Conservation (phyloP, 192 early-diverging fungal genomes). For the Coemansia sp. region DNA sequence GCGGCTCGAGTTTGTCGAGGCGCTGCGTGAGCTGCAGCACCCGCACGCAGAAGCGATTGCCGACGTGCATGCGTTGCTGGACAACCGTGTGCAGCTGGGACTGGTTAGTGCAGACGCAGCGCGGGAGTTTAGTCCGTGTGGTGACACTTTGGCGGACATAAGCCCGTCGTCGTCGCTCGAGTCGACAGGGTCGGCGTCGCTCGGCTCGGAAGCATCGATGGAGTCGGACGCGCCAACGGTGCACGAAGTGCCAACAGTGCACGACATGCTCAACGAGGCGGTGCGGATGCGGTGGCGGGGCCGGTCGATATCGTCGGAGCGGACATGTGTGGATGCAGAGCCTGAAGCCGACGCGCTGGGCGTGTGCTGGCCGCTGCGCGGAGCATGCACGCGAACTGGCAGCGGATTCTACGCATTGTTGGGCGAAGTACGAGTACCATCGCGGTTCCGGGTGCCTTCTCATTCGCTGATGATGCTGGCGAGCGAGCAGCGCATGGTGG, state of each 20-base stretch:
- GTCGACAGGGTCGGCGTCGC: constrained; percentile 22
- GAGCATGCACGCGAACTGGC: constrained; percentile 15
- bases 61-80: constrained; percentile 28
- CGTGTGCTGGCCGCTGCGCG: constrained; percentile 50
- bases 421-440: constrained; percentile 43
- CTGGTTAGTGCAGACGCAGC: constrained; percentile 28
- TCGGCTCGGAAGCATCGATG: too few species aligned
- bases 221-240: too few species aligned
- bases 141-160: neutral
- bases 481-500: constrained; percentile 53
- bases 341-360: constrained; percentile 25
- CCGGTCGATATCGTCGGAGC: constrained; percentile 24
- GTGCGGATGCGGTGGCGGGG: constrained; percentile 34
- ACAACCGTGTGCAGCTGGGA: constrained; percentile 37
- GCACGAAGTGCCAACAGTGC: too few species aligned
- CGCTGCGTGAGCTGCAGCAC: constrained; percentile 38
- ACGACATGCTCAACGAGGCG: constrained; percentile 2
- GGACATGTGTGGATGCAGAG: constrained; percentile 14
- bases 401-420: constrained; percentile 41
- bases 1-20: constrained; percentile 18
- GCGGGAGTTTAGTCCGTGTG: neutral
- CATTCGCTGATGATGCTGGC: constrained; percentile 52
- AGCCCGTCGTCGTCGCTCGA: constrained; percentile 24
- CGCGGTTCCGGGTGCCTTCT: constrained; percentile 40
- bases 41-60: constrained; percentile 35